Base-by-base conservation (phyloP, 169 alveolate genomes). In the Plasmodium chabaudi region DNA sequence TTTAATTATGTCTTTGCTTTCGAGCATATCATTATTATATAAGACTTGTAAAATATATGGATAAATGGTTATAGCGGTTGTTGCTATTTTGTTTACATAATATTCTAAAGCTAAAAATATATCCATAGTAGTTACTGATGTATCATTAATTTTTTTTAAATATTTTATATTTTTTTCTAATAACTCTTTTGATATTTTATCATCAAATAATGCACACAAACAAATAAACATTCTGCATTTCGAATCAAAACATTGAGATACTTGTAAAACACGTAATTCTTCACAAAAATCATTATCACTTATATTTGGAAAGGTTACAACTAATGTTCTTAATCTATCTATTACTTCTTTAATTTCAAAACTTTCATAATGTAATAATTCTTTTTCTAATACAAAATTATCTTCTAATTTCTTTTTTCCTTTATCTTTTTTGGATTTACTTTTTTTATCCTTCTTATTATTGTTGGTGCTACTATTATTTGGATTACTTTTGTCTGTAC, bases 211-310 rank as follows among this genome's bases (percentile, higher is more conserved):
- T 9, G 95, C 96, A 46, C 93, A 74, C 15, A 94, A 87, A 1
- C 96, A 95, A 53, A 94, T 92, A 82, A 91, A 95, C 49, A 95
- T 61, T 86, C 96, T 51, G 59, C 94, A 87, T 34, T 89, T 95
- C 89, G 93, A 92, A 73, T 95, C 97, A 87, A 97, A 97, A 64
- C 94, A 96, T 74, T 96, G 98, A 12, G 98, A 95, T 23, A 97
- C 96, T 92, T 97, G 98, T 55, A 97, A 88, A 77, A 97, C 95
- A 15, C 98, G 96, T 13, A 97, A 90, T 89, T 97, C 98, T 55
- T 95, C 95, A 49, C 94, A 93, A 84, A 96, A 96, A 10, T 91
- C 96, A 15, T 92, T 93, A 56, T 93, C 88, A 71, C 91, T 73
- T 17, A 79, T 64, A 72, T 92, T 94, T 34, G 95, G 93, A 51